Base-by-base conservation (phyloP, 2,329 filamentous ascomycete genomes). In the Meredithiella fracta region DNA sequence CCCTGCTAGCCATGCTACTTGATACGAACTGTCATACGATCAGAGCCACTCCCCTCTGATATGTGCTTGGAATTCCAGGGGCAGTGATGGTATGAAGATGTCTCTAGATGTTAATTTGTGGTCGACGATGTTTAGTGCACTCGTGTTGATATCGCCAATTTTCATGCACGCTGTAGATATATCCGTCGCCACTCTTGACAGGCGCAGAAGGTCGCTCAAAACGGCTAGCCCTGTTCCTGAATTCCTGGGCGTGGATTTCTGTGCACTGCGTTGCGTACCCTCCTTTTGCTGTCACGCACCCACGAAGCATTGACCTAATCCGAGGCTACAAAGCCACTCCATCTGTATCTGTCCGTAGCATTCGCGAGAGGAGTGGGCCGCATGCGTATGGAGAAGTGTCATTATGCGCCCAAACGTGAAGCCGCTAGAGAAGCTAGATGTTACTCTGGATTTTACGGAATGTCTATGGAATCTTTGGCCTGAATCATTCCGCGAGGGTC, bases 41-140 rank as follows among this genome's bases (percentile, higher is more conserved):
- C 20, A 20, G n/a, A 17, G 40, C 8, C 20, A n/a, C 11, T 53
- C 22, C n/a, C 51, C 14, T 31, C 44, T 57, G 51, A 51, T 51
- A 57, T 57, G 56, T 54, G 44, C 42, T 40, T 51, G 26, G 51
- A 57, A 54, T 51, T 57, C 53, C 51, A 49, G 9, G 37, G 25
- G 6, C 9, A 34, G 7, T 38, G 23, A 40, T 22, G 47, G 44
- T n/a, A 50, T 55, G 53, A 50, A 56, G 47, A 50, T 26, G 22
- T 9, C 38, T 23, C 20, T 26, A n/a, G 9, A 49, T 2, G n/a
- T 26, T n/a, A n/a, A 20, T 44, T 17, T 44, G 15, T 44, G 29
- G 29, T 34, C 11, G 29, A 11, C 29, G 11, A 34, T 34, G 11
- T 34, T 11, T 11, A 11, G 29, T 34, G n/a, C n/a, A 34, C 29